Conservation (phyloP, 176 grass and related monocot species). For the Oryza coarctata region DNA sequence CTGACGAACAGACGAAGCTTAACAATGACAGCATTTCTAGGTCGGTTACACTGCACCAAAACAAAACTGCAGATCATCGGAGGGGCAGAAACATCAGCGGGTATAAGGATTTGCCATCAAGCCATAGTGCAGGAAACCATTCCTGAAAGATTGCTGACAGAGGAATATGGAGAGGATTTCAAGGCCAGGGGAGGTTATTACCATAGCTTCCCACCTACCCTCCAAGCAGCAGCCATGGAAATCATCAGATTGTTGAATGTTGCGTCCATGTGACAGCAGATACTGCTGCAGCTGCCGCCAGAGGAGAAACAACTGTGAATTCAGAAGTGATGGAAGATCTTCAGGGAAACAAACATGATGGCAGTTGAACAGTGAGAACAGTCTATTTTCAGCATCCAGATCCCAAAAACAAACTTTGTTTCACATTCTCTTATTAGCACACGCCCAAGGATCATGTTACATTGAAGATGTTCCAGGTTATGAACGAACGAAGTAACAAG, state of each 20-base stretch:
- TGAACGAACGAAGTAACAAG: not conserved
- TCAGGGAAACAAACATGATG: not conserved
- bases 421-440: not conserved
- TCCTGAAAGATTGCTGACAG: too few relatives aligned
- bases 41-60: too few relatives aligned
- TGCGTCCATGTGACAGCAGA: not conserved
- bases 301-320: conserved; percentile 23
- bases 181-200: too few relatives aligned
- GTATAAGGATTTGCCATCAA: too few relatives aligned
- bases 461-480: not conserved
- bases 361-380: not conserved
- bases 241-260: not conserved
- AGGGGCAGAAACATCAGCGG: too few relatives aligned
- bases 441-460: not conserved
- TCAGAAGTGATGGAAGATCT: conserved; percentile 31
- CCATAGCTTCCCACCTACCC: too few relatives aligned
- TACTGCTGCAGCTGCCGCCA: not conserved
- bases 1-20: too few relatives aligned
- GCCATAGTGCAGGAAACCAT: too few relatives aligned
- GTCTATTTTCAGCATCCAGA: not conserved
- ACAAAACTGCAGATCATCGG: too few relatives aligned
- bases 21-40: too few relatives aligned
- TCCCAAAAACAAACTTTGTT: not conserved
- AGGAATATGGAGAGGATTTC: too few relatives aligned
- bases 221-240: too few relatives aligned